phyloP scores from a whole-genome alignment of 1,284 basidiomycete species.

The Tilletia caries region DNA sequence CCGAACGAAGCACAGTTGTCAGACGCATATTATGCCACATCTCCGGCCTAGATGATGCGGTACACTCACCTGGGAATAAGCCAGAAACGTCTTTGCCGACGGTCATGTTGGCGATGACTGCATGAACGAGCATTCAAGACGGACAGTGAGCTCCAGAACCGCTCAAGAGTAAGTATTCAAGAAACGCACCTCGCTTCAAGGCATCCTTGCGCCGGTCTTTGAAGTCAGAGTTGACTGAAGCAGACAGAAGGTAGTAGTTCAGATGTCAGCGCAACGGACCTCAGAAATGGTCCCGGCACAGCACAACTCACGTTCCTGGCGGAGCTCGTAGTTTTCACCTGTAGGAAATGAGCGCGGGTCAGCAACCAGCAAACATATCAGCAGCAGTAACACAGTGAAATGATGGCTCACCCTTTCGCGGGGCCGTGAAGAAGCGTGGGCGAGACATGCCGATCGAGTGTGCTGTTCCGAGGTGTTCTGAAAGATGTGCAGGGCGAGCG shows the following conservation, averaged over 20 bases:
- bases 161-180: too few relatives aligned
- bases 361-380: neutral
- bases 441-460: slow-evolving; percentile 34
- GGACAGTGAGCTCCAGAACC: slow-evolving; percentile 61
- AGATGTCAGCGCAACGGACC: neutral
- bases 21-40: too few relatives aligned
- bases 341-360: neutral
- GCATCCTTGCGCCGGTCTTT: slow-evolving; percentile 94
- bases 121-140: neutral
- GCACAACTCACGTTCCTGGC: slow-evolving; percentile 14
- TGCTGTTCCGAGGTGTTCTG: neutral
- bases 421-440: slow-evolving; percentile 53
- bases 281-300: too few relatives aligned
- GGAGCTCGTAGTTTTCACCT: slow-evolving; percentile 19
- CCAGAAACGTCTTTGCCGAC: slow-evolving; percentile 95
- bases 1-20: neutral
- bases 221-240: slow-evolving; percentile 83
- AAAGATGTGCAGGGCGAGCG: too few relatives aligned
- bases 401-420: slow-evolving; percentile 40
- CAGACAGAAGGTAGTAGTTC: slow-evolving; percentile 56
- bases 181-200: slow-evolving; percentile 68
- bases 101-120: slow-evolving; percentile 72
- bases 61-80: slow-evolving; percentile 62
- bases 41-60: too few relatives aligned
- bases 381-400: neutral